These are phyloP conservation scores for Calophaca sinica DNA, from an alignment of 306 rosid genomes.

Conservation along the genomic window DNA sequence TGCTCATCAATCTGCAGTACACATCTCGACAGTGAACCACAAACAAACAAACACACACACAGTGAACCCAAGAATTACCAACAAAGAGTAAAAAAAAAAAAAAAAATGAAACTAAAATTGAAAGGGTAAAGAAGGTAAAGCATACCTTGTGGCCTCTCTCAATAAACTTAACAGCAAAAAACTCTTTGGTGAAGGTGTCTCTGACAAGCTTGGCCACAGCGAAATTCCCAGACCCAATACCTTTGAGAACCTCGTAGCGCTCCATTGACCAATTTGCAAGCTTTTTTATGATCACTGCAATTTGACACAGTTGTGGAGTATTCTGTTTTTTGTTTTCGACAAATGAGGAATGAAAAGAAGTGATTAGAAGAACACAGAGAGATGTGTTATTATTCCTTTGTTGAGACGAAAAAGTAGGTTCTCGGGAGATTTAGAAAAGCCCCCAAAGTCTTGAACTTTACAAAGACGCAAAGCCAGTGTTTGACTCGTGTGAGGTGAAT, in stretches of 20 bases:
- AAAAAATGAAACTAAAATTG: background rate
- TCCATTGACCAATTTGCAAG: constrained; percentile 56
- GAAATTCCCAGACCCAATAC: constrained; percentile 85
- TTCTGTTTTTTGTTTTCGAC: background rate
- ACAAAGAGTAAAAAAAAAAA: background rate
- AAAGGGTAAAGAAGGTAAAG: constrained; percentile 22
- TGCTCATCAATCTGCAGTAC: constrained; percentile 79
- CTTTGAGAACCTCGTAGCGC: constrained; percentile 77
- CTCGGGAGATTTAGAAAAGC: background rate
- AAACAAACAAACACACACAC: constrained; percentile 18
- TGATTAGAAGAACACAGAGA: too few relatives aligned
- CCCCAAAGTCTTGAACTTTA: background rate
- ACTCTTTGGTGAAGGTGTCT: constrained; percentile 62
- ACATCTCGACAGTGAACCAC: background rate
- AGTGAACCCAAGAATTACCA: background rate
- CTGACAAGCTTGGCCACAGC: constrained; percentile 77
- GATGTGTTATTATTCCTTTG: background rate
- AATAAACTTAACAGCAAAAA: constrained; percentile 78
- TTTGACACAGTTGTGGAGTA: too few relatives aligned
- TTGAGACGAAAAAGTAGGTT: background rate
- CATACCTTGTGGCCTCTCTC: constrained; percentile 83
- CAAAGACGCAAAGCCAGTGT: background rate
- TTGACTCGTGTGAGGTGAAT: too few relatives aligned
- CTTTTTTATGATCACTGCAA: background rate
- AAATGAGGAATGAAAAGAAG: constrained; percentile 29